Base-by-base conservation (phyloP, 441 rosid species). In the Populus hybrid region DNA sequence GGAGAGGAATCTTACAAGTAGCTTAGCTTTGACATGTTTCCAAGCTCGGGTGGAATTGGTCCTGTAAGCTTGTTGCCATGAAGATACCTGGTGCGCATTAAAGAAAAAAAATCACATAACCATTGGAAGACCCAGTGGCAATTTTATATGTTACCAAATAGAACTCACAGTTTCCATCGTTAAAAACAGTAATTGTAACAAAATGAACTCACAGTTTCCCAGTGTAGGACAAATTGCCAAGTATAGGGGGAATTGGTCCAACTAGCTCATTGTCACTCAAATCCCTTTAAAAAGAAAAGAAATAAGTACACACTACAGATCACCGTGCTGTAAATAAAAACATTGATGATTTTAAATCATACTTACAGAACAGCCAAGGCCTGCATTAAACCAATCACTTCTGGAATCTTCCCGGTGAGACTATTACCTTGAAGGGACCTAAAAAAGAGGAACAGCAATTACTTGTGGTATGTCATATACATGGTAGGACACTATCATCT, bases 291-390 rank as follows among this genome's bases (percentile, higher is more conserved):
- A 61, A 63, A 20, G 32, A 30, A 30, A 30, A 3, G 32, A 30
- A 16, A 34, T n/a, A 18, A 20, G 38, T 6, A n/a, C 9, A 24
- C 23, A 8, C 9, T 23, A 16, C 23, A n/a, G 4, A 26, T 68
- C 4, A 0, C n/a, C 0, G 34, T 35, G 10, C 1, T 14, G 2
- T 3, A 8, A 9, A 6, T 20, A 4, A 40, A n/a, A 2, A 3
- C 0, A n/a, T 35, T 10, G 7, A 7, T 18, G 8, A 21, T 69
- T 18, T 10, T 28, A 32, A 12, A 23, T 20, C 6, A 35, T 8
- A 85, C 98, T 79, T 87, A 96, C 99, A 96, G 63, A 61, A 96
- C 98, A 50, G 99, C 99, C 42, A 96, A 88, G 53, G 99, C 99
- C 84, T 96, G 99, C 99, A 96, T 94, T 35, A 96, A 76, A 71